A percentile compares a stretch with the other conserved stretches of the same genome.
Conservation (phyloP, 257 asterid genomes). For the Gentiana dahurica region DNA sequence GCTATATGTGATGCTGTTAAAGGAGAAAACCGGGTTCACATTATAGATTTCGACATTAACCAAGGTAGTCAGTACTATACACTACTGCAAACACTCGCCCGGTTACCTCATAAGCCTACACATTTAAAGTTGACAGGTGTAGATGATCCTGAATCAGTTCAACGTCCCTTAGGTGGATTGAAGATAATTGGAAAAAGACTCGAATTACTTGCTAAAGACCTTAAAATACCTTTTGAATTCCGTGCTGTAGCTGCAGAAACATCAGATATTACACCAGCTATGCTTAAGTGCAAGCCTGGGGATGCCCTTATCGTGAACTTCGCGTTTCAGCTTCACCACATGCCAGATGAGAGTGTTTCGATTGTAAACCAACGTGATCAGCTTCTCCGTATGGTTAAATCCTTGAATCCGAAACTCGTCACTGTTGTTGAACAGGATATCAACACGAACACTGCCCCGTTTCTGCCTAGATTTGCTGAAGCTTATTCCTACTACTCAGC, state of each 20-base stretch:
- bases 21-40: slow-evolving; percentile 62
- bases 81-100: slow-evolving; percentile 56
- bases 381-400: slow-evolving; percentile 83
- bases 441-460: slow-evolving; percentile 86
- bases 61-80: slow-evolving; percentile 97
- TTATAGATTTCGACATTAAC: slow-evolving; percentile 79
- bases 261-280: slow-evolving; percentile 43
- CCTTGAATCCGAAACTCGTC: slow-evolving; percentile 67
- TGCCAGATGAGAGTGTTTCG: slow-evolving; percentile 94
- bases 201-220: slow-evolving; percentile 50
- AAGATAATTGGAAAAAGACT: slow-evolving; percentile 61
- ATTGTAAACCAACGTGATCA: slow-evolving; percentile 67
- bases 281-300: slow-evolving; percentile 44
- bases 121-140: slow-evolving; percentile 69
- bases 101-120: slow-evolving; percentile 40
- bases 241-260: slow-evolving; percentile 54
- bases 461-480: slow-evolving; percentile 64
- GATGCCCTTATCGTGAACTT: slow-evolving; percentile 77
- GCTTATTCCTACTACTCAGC: slow-evolving; percentile 69
- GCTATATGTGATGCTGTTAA: slow-evolving; percentile 63
- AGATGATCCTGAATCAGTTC: slow-evolving; percentile 91
- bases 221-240: slow-evolving; percentile 57
- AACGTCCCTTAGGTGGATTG: slow-evolving; percentile 69
- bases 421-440: slow-evolving; percentile 88
- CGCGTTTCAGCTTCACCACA: slow-evolving; percentile 97